Evolutionary conservation across 148 eudicot genomes (phyloP).

Genomic region (Vaccinium darrowii): DNA sequence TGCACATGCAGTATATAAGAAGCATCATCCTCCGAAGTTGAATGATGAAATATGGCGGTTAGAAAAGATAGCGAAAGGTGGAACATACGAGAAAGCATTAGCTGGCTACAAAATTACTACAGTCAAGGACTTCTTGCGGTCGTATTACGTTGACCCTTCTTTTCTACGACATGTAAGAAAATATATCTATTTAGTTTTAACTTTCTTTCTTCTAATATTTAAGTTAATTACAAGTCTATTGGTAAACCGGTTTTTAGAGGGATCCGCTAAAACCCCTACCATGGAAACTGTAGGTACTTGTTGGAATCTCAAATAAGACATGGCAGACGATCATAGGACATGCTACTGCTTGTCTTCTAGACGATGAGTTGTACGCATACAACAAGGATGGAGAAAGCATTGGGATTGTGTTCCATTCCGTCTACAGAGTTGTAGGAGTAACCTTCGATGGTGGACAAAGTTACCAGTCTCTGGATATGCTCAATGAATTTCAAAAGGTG

Average conservation of each 20-base stretch:
- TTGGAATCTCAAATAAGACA: constrained; percentile 33
- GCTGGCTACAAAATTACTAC: constrained; percentile 39
- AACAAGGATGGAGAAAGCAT: constrained; percentile 23
- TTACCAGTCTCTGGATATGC: constrained; percentile 31
- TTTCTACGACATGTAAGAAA: constrained; percentile 53
- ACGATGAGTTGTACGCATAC: constrained; percentile 30
- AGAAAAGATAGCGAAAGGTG: constrained; percentile 64
- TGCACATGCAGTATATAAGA: constrained; percentile 65
- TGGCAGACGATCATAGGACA: constrained; percentile 48
- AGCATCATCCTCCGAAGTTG: constrained; percentile 67
- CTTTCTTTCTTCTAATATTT: not conserved
- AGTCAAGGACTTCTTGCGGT: constrained; percentile 55
- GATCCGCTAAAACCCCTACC: not conserved
- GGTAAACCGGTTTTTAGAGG: not conserved
- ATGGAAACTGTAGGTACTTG: constrained; percentile 35
- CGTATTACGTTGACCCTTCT: constrained; percentile 34
- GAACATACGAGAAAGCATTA: constrained; percentile 50
- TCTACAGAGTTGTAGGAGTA: constrained; percentile 38
- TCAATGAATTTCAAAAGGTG: constrained; percentile 44
- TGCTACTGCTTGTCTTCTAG: constrained; percentile 48
- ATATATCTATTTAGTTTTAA: not conserved
- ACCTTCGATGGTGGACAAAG: constrained; percentile 45
- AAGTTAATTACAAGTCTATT: not conserved
- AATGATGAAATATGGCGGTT: constrained; percentile 82
- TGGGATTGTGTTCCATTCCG: constrained; percentile 43